Conservation (phyloP, 257 asterid species). For the Mitragyna speciosa region DNA sequence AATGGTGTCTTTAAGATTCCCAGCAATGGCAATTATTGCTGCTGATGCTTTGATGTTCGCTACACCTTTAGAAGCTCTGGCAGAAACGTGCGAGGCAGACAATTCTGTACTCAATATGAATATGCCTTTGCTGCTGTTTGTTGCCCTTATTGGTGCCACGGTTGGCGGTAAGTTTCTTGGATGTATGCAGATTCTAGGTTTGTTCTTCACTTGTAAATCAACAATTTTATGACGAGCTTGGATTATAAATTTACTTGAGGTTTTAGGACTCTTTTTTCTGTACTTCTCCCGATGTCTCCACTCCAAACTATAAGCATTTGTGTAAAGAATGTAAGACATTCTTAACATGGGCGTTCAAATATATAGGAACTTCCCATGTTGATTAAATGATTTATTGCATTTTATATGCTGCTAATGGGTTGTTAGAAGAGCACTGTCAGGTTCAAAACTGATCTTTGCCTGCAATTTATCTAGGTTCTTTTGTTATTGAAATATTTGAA, state of each 20-base stretch:
- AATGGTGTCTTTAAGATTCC: conserved; percentile 30
- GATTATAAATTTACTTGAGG: background rate
- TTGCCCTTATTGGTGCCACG: conserved; percentile 89
- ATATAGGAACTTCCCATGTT: background rate
- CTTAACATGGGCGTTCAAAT: background rate
- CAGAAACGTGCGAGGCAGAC: conserved; percentile 82
- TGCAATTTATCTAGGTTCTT: background rate
- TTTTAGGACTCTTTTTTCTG: background rate
- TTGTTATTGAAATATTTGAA: background rate
- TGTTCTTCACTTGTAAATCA: conserved; percentile 5
- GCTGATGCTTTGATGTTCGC: conserved; percentile 55
- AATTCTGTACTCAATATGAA: conserved; percentile 58
- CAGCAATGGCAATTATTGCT: conserved; percentile 41
- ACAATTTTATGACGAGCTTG: no score
- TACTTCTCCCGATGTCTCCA: background rate
- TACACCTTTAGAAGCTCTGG: conserved; percentile 72
- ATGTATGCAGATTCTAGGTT: background rate
- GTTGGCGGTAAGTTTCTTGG: conserved; percentile 71
- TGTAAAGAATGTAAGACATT: background rate
- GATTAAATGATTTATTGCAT: background rate
- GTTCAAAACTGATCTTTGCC: background rate
- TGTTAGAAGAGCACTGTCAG: background rate
- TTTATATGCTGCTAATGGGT: background rate
- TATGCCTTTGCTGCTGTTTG: conserved; percentile 85
- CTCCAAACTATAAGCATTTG: background rate